phyloP scores from a whole-genome alignment of 2,329 filamentous ascomycete species.

The Pseudogymnoascus sp. region DNA sequence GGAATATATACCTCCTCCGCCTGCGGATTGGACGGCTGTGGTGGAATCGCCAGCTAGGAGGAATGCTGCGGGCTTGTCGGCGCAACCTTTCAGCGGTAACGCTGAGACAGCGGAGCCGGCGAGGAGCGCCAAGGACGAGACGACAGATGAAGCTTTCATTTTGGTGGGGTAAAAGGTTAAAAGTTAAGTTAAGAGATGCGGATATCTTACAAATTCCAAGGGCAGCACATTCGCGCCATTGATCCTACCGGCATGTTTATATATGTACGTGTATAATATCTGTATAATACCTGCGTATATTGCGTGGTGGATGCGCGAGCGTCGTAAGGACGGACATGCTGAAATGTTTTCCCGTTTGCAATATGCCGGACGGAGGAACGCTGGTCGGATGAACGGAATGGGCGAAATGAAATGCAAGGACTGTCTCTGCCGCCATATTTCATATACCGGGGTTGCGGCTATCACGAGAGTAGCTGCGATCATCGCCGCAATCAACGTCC shows the following conservation, averaged over 20 bases:
- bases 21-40: slow-evolving; percentile 22
- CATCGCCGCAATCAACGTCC: not conserved
- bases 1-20: slow-evolving; percentile 11
- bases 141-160: slow-evolving; percentile 1
- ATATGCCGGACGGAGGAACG: not conserved
- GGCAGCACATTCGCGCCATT: not conserved
- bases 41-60: slow-evolving; percentile 36
- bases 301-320: not conserved
- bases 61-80: slow-evolving; percentile 28
- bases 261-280: not conserved
- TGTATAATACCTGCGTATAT: not conserved
- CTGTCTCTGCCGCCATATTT: not conserved
- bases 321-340: slow-evolving; percentile 1
- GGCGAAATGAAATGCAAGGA: not conserved
- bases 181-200: slow-evolving; percentile 1
- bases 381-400: not conserved
- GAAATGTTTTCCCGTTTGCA: slow-evolving; percentile 6
- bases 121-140: slow-evolving; percentile 5
- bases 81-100: not conserved
- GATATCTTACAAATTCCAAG: not conserved
- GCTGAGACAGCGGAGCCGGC: not conserved
- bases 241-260: not conserved
- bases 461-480: not conserved
- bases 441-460: not conserved
- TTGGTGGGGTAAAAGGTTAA: not conserved